A percentile compares a stretch with the other conserved stretches of the same genome.
These are phyloP conservation scores for Pseudonitzschia multiseries DNA, from an alignment of 108 stramenopile species.

Conservation along the genomic window DNA sequence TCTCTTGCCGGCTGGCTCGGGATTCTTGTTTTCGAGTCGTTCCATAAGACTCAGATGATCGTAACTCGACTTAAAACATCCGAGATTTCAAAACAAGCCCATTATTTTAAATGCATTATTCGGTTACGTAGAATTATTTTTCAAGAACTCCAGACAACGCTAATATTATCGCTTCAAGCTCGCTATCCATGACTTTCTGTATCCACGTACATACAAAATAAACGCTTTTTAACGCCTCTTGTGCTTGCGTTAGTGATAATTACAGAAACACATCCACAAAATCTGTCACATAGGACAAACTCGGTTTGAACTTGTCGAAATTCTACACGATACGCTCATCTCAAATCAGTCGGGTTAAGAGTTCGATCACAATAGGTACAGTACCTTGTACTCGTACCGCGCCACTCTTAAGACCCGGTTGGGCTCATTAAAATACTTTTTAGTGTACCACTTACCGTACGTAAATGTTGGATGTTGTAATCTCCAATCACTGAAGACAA, in stretches of 20 bases:
- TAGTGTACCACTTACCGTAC: not conserved
- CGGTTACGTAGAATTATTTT: not conserved
- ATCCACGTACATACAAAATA: not conserved
- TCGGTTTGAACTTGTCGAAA: not conserved
- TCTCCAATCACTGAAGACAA: not conserved
- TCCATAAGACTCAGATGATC: conserved; percentile 2
- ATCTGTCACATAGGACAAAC: not conserved
- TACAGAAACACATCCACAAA: not conserved
- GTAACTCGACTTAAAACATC: not conserved
- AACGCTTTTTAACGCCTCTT: not conserved
- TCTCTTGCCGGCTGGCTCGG: not conserved
- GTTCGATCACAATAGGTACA: not conserved
- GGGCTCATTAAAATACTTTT: not conserved
- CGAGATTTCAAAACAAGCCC: not conserved
- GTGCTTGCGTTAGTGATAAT: not conserved
- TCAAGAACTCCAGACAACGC: not conserved
- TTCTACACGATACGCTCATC: not conserved
- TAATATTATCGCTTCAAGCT: not conserved
- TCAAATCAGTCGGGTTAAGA: not conserved
- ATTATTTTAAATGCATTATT: not conserved
- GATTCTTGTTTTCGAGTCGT: conserved; percentile 6
- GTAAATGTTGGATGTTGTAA: not conserved
- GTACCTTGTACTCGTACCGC: too few relatives aligned
- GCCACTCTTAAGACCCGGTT: not conserved
- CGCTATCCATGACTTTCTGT: not conserved